Percentiles rank a stretch among this genome's conserved stretches.
Evolutionary conservation across 345 rosid genomes (phyloP).

Genomic region (Durio zibethinus): DNA sequence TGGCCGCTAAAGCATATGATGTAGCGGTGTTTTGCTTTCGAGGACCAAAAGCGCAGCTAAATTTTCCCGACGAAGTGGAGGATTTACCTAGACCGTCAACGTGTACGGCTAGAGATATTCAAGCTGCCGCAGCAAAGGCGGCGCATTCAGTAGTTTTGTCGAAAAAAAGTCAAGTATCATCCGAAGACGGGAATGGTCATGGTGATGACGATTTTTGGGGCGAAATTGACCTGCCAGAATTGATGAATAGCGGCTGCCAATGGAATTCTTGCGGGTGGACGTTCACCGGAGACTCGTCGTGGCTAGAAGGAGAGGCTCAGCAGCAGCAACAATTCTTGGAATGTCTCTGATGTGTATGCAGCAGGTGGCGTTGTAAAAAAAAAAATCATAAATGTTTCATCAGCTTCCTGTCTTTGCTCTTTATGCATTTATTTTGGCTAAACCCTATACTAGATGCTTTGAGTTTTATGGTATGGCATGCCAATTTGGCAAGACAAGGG

Average conservation of each 20-base stretch:
- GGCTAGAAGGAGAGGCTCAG: slow-evolving; percentile 48
- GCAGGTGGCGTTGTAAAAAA: not conserved
- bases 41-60: slow-evolving; percentile 76
- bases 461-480: not conserved
- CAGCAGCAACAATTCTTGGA: slow-evolving; percentile 41
- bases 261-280: slow-evolving; percentile 41
- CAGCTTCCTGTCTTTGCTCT: not conserved
- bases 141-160: slow-evolving; percentile 37
- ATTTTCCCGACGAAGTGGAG: slow-evolving; percentile 68
- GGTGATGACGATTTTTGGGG: slow-evolving; percentile 64
- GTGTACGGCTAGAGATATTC: slow-evolving; percentile 65
- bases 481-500: not conserved
- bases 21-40: slow-evolving; percentile 74
- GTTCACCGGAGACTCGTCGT: slow-evolving; percentile 38
- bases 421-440: not conserved
- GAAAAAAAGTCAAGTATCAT: slow-evolving; percentile 23
- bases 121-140: slow-evolving; percentile 71
- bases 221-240: slow-evolving; percentile 71
- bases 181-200: slow-evolving; percentile 11
- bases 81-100: slow-evolving; percentile 58
- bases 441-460: not conserved
- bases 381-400: not conserved
- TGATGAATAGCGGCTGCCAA: slow-evolving; percentile 32
- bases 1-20: slow-evolving; percentile 88
- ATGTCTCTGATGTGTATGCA: slow-evolving; percentile 31